These are phyloP conservation scores for Citrullus mucosospermus DNA, from an alignment of 306 rosid species.

Conservation along the genomic window DNA sequence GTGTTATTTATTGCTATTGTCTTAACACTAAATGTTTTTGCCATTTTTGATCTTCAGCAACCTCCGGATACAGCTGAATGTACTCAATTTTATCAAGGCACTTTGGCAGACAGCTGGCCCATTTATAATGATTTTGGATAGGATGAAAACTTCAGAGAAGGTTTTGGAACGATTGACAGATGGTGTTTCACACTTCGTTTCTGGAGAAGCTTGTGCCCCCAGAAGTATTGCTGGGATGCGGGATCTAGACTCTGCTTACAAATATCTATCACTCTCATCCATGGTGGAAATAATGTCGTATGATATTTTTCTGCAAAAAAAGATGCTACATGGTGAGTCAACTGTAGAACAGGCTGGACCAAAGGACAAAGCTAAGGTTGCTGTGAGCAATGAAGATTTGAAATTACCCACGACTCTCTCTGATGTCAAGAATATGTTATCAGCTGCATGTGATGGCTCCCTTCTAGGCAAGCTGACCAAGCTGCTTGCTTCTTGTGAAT, in stretches of 20 bases:
- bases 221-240: slow-evolving; percentile 29
- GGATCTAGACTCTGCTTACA: slow-evolving; percentile 38
- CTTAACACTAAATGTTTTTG: neutral
- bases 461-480: slow-evolving; percentile 54
- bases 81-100: slow-evolving; percentile 61
- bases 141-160: slow-evolving; percentile 37
- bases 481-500: slow-evolving; percentile 36
- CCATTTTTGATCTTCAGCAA: slow-evolving; percentile 39
- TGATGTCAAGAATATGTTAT: slow-evolving; percentile 40
- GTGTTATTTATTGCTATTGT: neutral
- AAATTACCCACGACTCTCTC: slow-evolving; percentile 17
- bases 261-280: slow-evolving; percentile 58
- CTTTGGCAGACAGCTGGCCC: slow-evolving; percentile 83
- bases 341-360: slow-evolving; percentile 40
- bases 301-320: slow-evolving; percentile 73
- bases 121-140: slow-evolving; percentile 42
- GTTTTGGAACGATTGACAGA: slow-evolving; percentile 52
- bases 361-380: slow-evolving; percentile 30
- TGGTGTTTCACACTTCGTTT: slow-evolving; percentile 24
- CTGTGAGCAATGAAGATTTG: slow-evolving; percentile 29
- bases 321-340: slow-evolving; percentile 54
- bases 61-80: slow-evolving; percentile 46
- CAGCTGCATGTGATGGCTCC: slow-evolving; percentile 46
- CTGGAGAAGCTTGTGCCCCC: slow-evolving; percentile 22
- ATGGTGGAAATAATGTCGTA: slow-evolving; percentile 60